These are phyloP conservation scores for Plantago coronopus DNA, from an alignment of 305 asterid genomes.

Conservation along the genomic window DNA sequence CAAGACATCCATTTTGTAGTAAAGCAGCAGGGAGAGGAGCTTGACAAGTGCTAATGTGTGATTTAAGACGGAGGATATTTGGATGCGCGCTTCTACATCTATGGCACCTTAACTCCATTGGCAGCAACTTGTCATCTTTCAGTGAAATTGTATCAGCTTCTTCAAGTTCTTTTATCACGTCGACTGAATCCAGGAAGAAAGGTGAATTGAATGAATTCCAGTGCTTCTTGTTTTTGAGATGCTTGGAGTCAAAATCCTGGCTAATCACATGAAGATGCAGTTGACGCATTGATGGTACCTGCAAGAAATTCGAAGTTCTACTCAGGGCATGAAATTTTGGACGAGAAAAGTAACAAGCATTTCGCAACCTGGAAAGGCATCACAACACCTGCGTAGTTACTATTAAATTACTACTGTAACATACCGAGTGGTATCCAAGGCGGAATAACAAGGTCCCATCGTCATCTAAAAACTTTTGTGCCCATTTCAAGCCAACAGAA, in stretches of 20 bases:
- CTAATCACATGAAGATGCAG: slow-evolving; percentile 91
- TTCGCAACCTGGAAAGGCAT: neutral
- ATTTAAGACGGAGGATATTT: slow-evolving; percentile 67
- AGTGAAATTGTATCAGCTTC: slow-evolving; percentile 39
- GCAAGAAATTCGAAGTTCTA: slow-evolving; percentile 18
- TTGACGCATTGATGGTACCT: slow-evolving; percentile 90
- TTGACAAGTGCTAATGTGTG: slow-evolving; percentile 60
- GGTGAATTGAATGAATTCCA: slow-evolving; percentile 90
- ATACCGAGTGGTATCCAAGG: slow-evolving; percentile 88
- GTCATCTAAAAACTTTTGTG: slow-evolving; percentile 52
- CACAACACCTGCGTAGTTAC: neutral
- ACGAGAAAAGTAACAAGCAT: too few relatives aligned
- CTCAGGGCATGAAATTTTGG: neutral
- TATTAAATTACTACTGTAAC: slow-evolving; percentile 12
- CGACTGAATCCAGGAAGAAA: slow-evolving; percentile 75
- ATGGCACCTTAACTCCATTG: slow-evolving; percentile 74
- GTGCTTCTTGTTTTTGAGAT: slow-evolving; percentile 81
- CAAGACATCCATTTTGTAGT: slow-evolving; percentile 49
- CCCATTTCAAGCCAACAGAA: slow-evolving; percentile 71
- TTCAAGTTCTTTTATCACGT: slow-evolving; percentile 63
- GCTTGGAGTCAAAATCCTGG: slow-evolving; percentile 78
- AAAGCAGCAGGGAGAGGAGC: slow-evolving; percentile 55
- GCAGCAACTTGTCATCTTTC: slow-evolving; percentile 33
- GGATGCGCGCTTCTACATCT: slow-evolving; percentile 87
- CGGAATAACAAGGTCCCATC: slow-evolving; percentile 60